These are phyloP conservation scores for Fusarium gaditjirri DNA, from an alignment of 2,329 filamentous ascomycete genomes.

Conservation along the genomic window DNA sequence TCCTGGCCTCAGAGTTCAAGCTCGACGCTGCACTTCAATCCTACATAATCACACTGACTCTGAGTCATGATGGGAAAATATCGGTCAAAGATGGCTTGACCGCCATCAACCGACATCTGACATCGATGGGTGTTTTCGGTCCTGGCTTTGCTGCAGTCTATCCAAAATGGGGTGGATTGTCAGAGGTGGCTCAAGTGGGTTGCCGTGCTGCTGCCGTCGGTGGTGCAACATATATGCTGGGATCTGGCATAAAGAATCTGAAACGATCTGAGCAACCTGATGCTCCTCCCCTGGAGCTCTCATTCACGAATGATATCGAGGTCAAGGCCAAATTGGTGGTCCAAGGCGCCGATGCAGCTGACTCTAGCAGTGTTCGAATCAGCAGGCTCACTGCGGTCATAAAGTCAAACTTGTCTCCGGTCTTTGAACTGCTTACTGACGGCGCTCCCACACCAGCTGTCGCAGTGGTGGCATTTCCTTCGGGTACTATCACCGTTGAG, in stretches of 20 bases:
- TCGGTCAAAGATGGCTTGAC: conserved; percentile 74
- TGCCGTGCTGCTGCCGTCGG: conserved; percentile 93
- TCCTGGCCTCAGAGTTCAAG: conserved; percentile 71
- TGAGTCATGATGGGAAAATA: conserved; percentile 73
- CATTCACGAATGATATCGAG: conserved; percentile 66
- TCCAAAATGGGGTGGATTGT: conserved; percentile 90
- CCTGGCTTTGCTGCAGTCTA: conserved; percentile 89
- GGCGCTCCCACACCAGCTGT: conserved; percentile 80
- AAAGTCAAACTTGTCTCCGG: conserved; percentile 67
- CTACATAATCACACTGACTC: conserved; percentile 72
- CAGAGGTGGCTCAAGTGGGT: conserved; percentile 89
- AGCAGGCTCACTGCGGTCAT: conserved; percentile 76
- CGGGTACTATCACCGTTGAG: conserved; percentile 55
- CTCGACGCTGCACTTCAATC: conserved; percentile 75
- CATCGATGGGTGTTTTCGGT: conserved; percentile 88
- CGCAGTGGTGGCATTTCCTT: conserved; percentile 74
- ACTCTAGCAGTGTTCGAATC: conserved; percentile 50
- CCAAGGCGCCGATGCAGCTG: conserved; percentile 51
- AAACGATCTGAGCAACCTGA: conserved; percentile 34
- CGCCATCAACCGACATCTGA: conserved; percentile 80
- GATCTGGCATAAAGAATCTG: conserved; percentile 67
- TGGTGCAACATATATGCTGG: conserved; percentile 89
- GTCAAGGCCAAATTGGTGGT: conserved; percentile 67
- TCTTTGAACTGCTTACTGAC: conserved; percentile 80
- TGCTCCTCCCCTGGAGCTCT: conserved; percentile 54